Percentiles rank a stretch among this genome's conserved stretches.
Conservation (phyloP, 2,329 filamentous ascomycete genomes). For the Penicillium palitans region DNA sequence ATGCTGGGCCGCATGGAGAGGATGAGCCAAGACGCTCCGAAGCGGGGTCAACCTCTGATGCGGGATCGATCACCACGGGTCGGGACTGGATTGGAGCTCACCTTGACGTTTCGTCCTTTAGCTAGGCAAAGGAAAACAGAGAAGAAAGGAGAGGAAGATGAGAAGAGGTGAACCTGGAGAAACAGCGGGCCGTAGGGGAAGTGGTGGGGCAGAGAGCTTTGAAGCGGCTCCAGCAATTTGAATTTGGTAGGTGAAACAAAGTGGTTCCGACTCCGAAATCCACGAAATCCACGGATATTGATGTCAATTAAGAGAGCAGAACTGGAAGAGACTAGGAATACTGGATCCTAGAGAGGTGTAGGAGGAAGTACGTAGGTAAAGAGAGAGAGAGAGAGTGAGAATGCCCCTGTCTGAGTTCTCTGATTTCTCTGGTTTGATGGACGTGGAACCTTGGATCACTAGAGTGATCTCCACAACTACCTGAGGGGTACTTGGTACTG, state of each 20-base stretch:
- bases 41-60: constrained; percentile 10
- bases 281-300: not conserved
- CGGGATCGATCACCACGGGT: constrained; percentile 8
- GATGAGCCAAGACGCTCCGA: constrained; percentile 8
- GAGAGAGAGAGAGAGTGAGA: no score
- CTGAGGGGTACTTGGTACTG: not conserved
- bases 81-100: not conserved
- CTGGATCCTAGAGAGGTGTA: not conserved
- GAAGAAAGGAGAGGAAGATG: not conserved
- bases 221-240: constrained; percentile 7
- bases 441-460: constrained; percentile 13
- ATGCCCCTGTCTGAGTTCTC: not conserved
- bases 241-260: constrained; percentile 7
- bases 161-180: constrained; percentile 11
- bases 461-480: constrained; percentile 6
- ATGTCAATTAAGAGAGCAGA: not conserved
- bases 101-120: constrained; percentile 1
- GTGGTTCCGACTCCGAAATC: not conserved
- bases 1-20: constrained; percentile 4
- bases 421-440: constrained; percentile 13
- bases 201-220: constrained; percentile 11
- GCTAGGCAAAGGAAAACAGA: not conserved
- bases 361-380: not conserved
- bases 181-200: constrained; percentile 10
- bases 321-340: not conserved